These are phyloP conservation scores for Russula dissimulans DNA, from an alignment of 768 basidiomycete genomes.

Conservation along the genomic window DNA sequence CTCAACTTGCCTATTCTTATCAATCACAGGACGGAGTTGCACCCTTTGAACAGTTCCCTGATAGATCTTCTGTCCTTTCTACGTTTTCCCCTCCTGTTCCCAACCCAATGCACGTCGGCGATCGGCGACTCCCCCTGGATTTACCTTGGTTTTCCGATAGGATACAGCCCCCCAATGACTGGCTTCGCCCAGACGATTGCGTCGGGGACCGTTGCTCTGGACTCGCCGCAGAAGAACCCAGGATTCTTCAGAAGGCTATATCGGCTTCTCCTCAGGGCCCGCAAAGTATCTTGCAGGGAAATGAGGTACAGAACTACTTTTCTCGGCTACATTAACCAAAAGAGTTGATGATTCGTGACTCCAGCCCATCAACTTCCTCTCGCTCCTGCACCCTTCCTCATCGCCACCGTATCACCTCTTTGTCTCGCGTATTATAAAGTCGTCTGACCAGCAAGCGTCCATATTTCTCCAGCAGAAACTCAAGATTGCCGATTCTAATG, in stretches of 20 bases:
- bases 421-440: slow-evolving; percentile 79
- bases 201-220: slow-evolving; percentile 22
- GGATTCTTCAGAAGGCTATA: slow-evolving; percentile 10
- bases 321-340: neutral
- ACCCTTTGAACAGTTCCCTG: slow-evolving; percentile 47
- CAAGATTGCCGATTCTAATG: slow-evolving; percentile 72
- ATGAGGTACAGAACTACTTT: slow-evolving; percentile 45
- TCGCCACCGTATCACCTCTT: slow-evolving; percentile 77
- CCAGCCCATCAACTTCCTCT: slow-evolving; percentile 85
- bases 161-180: slow-evolving; percentile 30
- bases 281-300: slow-evolving; percentile 25
- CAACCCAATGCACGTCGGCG: slow-evolving; percentile 30
- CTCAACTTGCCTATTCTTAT: slow-evolving; percentile 13
- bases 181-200: slow-evolving; percentile 35
- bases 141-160: slow-evolving; percentile 21
- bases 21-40: slow-evolving; percentile 26
- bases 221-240: slow-evolving; percentile 21
- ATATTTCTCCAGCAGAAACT: slow-evolving; percentile 87
- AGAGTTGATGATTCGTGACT: neutral
- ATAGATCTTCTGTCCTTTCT: slow-evolving; percentile 33
- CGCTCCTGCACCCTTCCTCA: slow-evolving; percentile 75
- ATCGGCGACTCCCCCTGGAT: slow-evolving; percentile 24
- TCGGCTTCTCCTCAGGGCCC: slow-evolving; percentile 13
- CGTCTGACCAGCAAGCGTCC: slow-evolving; percentile 83
- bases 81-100: slow-evolving; percentile 27